phyloP scores from a whole-genome alignment of 805 yeast species.

The Candida tallmaniae region DNA sequence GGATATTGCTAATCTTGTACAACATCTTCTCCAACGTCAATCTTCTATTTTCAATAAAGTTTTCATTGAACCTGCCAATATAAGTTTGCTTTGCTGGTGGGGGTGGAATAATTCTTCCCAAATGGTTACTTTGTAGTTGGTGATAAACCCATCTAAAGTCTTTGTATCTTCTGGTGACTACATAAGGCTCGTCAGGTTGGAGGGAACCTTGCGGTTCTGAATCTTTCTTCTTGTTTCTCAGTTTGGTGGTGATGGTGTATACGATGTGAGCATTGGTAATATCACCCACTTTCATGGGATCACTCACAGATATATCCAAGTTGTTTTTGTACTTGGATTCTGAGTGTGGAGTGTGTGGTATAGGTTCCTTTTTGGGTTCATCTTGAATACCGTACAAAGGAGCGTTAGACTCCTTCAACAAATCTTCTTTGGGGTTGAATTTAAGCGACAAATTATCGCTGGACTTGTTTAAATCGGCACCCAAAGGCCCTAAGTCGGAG shows the following conservation, averaged over 20 bases:
- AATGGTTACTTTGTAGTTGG: slow-evolving; percentile 79
- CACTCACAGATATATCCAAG: slow-evolving; percentile 73
- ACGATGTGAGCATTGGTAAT: slow-evolving; percentile 84
- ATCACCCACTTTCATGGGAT: slow-evolving; percentile 90
- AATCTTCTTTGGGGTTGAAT: slow-evolving; percentile 23
- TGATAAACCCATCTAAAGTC: slow-evolving; percentile 95
- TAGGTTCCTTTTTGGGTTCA: not conserved
- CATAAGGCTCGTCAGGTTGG: slow-evolving; percentile 31
- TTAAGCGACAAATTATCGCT: slow-evolving; percentile 17
- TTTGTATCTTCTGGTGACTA: slow-evolving; percentile 78
- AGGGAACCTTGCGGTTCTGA: slow-evolving; percentile 20
- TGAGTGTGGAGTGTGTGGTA: slow-evolving; percentile 8
- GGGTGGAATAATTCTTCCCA: slow-evolving; percentile 82
- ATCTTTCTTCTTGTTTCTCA: slow-evolving; percentile 38
- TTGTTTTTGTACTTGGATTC: slow-evolving; percentile 16
- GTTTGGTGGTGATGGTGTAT: slow-evolving; percentile 66
- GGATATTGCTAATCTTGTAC: slow-evolving; percentile 55
- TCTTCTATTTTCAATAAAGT: slow-evolving; percentile 82
- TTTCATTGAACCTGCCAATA: slow-evolving; percentile 86
- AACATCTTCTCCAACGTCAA: slow-evolving; percentile 85
- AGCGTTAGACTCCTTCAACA: slow-evolving; percentile 44
- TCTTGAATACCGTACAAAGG: slow-evolving; percentile 46
- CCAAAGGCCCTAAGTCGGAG: slow-evolving; percentile 30
- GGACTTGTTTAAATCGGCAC: slow-evolving; percentile 12
- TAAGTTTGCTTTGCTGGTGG: slow-evolving; percentile 96